Base-by-base conservation (phyloP, 192 early-diverging fungal genomes). In the Linnemannia zychae region DNA sequence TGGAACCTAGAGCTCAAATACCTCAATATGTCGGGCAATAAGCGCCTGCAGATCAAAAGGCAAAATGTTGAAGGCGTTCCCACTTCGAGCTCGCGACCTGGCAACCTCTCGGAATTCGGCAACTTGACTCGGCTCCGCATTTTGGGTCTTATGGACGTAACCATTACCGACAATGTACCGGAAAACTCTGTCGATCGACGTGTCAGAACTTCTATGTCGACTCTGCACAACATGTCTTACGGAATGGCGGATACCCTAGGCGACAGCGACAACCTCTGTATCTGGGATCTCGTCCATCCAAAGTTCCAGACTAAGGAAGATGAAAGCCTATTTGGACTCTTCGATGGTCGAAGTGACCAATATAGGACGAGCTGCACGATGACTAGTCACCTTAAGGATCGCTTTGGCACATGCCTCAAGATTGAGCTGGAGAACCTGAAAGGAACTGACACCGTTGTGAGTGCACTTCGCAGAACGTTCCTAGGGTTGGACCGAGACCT, bases 131-230 rank as follows among this genome's bases (percentile, higher is more conserved):
- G 92, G 40, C 87, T 98, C 53, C 94, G 96, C 13, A 91, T 97
- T 47, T 87, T 98, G 52, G 97, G 97, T 17, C 84, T 98, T 31
- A 93, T 97, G 94, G 96, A 98, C 78, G 94, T 98, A n/a, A 98
- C 97, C 0, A 88, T 94, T 7, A 92, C 94, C 6, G 82, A 84
- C 48, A 84, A 84, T 34, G 88, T 95, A 34, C 97, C 97, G 1
- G 97, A 97, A 53, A 96, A 98, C 74, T 94, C 92, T 72, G 89
- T 92, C 34, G 91, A 96, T 40, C 88, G 96, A 11, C 94, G 97
- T 67, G 92, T 97, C 18, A 92, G 97, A 60, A 97, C 96, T 0
- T 96, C 96, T 7, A 90, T 90, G 49, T 95, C 95, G 20, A 94
- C 94, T 72, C 93, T 96, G 28, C 95, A 96, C 75, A 91, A 91